Conservation (phyloP, 2,329 filamentous ascomycete genomes). For the Calonectria crousiana region DNA sequence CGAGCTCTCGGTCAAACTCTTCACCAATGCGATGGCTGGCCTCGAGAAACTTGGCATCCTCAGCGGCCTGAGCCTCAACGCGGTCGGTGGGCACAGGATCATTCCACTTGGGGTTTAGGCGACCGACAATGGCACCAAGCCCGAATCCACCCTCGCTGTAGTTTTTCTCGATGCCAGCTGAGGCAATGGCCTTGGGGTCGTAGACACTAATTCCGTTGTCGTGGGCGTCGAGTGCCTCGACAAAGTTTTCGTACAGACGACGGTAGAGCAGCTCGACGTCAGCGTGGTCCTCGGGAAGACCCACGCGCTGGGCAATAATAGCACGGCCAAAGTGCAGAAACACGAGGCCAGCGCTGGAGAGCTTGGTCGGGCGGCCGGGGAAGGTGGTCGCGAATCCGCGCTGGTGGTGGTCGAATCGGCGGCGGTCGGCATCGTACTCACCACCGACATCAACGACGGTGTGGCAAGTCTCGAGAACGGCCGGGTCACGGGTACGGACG, state of each 20-base stretch:
- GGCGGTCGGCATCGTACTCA: constrained; percentile 81
- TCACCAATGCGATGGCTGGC: constrained; percentile 89
- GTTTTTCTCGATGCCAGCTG: constrained; percentile 82
- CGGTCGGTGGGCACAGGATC: constrained; percentile 68
- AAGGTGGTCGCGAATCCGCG: constrained; percentile 89
- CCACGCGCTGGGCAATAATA: constrained; percentile 75
- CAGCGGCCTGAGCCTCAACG: constrained; percentile 72
- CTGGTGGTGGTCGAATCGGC: constrained; percentile 98
- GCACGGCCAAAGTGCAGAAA: constrained; percentile 94
- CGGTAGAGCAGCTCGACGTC: constrained; percentile 83
- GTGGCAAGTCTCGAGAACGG: constrained; percentile 83
- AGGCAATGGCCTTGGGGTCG: constrained; percentile 76
- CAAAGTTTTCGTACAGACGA: constrained; percentile 92
- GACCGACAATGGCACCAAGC: constrained; percentile 84
- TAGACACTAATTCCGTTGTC: constrained; percentile 94
- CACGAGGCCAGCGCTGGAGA: constrained; percentile 92
- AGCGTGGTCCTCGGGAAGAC: constrained; percentile 68
- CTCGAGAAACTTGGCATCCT: constrained; percentile 82
- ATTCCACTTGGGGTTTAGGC: constrained; percentile 86
- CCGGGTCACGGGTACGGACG: constrained; percentile 88
- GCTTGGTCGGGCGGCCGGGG: constrained; percentile 85
- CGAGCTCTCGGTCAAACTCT: constrained; percentile 85
- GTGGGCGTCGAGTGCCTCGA: constrained; percentile 97
- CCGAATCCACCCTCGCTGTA: constrained; percentile 88
- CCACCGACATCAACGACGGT: constrained; percentile 98